Conservation (phyloP, 129 eudicot genomes). For the Smallanthus sonchifolius region DNA sequence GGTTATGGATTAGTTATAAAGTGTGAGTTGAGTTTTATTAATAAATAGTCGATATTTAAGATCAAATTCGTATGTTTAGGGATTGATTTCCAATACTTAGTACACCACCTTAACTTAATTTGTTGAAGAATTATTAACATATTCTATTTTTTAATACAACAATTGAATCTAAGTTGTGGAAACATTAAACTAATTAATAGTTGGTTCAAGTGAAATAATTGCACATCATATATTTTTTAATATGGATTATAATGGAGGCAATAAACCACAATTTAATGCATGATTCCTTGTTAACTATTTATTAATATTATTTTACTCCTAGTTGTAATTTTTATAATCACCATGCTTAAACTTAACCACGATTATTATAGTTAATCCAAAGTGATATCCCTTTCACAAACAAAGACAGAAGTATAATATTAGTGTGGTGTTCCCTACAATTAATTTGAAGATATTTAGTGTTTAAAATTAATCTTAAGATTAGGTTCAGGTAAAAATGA, state of each 20-base stretch:
- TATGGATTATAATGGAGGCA: conserved; percentile 9
- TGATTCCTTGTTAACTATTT: neutral
- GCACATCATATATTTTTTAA: neutral
- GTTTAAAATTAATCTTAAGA: neutral
- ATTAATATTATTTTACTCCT: neutral
- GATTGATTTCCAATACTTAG: no score
- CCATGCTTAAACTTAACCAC: neutral
- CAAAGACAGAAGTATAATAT: neutral
- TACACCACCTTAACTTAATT: no score
- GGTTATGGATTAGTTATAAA: no score
- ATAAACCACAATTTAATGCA: conserved; percentile 1
- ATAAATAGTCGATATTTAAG: no score
- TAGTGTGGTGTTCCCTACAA: neutral
- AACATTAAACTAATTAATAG: neutral
- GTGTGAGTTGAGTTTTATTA: no score
- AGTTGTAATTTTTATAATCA: conserved; percentile 11
- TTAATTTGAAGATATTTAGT: neutral
- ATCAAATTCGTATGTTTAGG: no score
- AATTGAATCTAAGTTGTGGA: neutral
- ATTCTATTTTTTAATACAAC: neutral
- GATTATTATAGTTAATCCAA: conserved; percentile 4
- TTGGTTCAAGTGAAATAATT: neutral
- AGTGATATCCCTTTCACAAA: neutral
- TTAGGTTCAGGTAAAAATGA: no score
- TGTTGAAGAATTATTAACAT: no score